Percentiles rank a stretch among this genome's conserved stretches.
These are phyloP conservation scores for Didymella arachidicola DNA, from an alignment of 2,329 filamentous ascomycete genomes.

Conservation along the genomic window DNA sequence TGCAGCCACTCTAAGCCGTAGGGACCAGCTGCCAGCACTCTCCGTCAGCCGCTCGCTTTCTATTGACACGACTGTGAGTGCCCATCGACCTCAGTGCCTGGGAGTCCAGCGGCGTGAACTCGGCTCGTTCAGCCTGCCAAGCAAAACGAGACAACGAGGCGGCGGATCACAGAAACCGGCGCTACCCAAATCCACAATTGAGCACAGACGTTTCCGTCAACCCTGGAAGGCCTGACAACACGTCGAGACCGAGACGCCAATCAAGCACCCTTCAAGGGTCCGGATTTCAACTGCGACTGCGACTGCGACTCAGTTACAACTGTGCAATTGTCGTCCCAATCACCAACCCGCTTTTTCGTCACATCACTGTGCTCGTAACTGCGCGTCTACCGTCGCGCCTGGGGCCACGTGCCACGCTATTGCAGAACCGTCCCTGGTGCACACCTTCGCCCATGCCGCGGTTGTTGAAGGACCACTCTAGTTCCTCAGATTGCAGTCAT, in stretches of 20 bases:
- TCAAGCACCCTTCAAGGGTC: not conserved
- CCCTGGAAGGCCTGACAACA: slow-evolving; percentile 5
- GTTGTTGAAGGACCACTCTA: slow-evolving; percentile 1
- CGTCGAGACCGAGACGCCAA: not conserved
- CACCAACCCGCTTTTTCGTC: not conserved
- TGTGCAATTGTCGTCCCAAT: not conserved
- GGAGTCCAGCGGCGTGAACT: slow-evolving; percentile 38
- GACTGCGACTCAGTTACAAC: not conserved
- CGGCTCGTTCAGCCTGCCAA: slow-evolving; percentile 37
- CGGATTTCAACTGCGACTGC: not conserved
- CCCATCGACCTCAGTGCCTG: slow-evolving; percentile 17
- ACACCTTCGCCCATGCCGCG: slow-evolving; percentile 13
- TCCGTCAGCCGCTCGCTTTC: not conserved
- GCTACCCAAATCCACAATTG: slow-evolving; percentile 29
- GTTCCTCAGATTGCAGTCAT: slow-evolving; percentile 27
- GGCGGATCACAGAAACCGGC: slow-evolving; percentile 20
- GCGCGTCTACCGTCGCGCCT: not conserved
- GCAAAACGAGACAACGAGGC: slow-evolving; percentile 5
- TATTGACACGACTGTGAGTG: slow-evolving; percentile 24
- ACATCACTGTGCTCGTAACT: not conserved
- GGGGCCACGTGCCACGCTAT: slow-evolving; percentile 1
- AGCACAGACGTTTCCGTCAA: slow-evolving; percentile 19
- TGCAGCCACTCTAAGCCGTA: slow-evolving; percentile 7
- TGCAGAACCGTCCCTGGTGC: not conserved
- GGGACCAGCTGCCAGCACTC: not conserved